Evolutionary conservation across 768 basidiomycete species (phyloP).

Genomic region (Zangia roseola): DNA sequence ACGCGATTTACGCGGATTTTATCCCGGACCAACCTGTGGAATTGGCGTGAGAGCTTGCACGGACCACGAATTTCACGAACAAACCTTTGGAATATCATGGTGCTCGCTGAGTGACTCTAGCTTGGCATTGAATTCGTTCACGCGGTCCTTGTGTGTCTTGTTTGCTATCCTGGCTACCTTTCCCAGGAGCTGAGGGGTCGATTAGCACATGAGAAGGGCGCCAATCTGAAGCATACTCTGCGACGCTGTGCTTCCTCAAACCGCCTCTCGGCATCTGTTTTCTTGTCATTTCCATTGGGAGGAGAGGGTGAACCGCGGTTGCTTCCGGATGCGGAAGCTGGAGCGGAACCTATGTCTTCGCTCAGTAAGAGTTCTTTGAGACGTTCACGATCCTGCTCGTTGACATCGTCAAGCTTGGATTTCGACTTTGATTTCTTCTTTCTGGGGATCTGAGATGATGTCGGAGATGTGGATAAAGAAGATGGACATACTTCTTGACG

Average conservation of each 20-base stretch:
- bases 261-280: constrained; percentile 84
- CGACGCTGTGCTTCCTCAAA: constrained; percentile 87
- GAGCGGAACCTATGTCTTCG: constrained; percentile 42
- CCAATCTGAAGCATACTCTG: constrained; percentile 50
- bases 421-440: constrained; percentile 85
- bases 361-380: constrained; percentile 53
- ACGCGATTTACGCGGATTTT: constrained; percentile 41
- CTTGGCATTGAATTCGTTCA: constrained; percentile 85
- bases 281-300: constrained; percentile 48
- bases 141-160: constrained; percentile 93
- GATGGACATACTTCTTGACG: constrained; percentile 69
- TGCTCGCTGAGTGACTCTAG: constrained; percentile 88
- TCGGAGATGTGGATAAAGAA: not conserved
- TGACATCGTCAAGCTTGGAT: constrained; percentile 48
- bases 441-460: constrained; percentile 38
- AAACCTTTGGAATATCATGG: constrained; percentile 91
- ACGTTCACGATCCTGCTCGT: constrained; percentile 39
- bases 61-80: constrained; percentile 25
- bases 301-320: constrained; percentile 60
- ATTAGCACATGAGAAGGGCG: constrained; percentile 7
- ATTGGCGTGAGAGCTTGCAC: constrained; percentile 29
- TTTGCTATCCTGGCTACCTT: constrained; percentile 73
- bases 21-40: constrained; percentile 81
- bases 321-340: constrained; percentile 52
- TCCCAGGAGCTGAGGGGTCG: constrained; percentile 57